A percentile compares a stretch with the other conserved stretches of the same genome.
Conservation (phyloP, 371 early-diverging fungal genomes). For the Catenaria anguillulae region DNA sequence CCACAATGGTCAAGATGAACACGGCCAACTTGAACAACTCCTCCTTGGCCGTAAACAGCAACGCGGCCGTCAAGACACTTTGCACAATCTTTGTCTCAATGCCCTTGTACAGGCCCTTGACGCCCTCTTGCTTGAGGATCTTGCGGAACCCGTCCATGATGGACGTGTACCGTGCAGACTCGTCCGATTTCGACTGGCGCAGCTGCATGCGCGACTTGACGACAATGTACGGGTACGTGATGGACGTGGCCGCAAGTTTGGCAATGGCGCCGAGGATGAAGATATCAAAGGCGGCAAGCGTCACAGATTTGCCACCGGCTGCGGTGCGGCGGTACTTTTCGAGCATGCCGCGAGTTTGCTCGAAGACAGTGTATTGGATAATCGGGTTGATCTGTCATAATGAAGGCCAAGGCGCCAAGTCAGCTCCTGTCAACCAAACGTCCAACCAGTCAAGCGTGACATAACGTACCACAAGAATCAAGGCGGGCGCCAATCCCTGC, state of each 20-base stretch:
- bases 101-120: constrained; percentile 71
- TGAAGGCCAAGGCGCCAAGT: too few species aligned
- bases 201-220: constrained; percentile 94
- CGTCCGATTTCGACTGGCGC: constrained; percentile 48
- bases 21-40: constrained; percentile 43
- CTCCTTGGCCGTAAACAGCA: constrained; percentile 85
- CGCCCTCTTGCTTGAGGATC: constrained; percentile 73
- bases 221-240: constrained; percentile 88
- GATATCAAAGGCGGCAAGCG: constrained; percentile 65
- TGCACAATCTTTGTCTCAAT: constrained; percentile 82
- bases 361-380: constrained; percentile 94
- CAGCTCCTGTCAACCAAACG: too few species aligned
- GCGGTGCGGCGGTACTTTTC: constrained; percentile 23
- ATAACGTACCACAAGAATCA: constrained; percentile 62
- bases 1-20: neutral
- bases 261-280: constrained; percentile 86
- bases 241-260: constrained; percentile 82
- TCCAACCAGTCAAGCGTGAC: too few species aligned
- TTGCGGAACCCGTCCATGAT: constrained; percentile 75
- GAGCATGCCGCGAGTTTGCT: constrained; percentile 63
- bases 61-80: constrained; percentile 77
- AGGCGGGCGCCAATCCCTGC: constrained; percentile 76
- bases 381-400: constrained; percentile 67
- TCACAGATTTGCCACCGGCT: constrained; percentile 15
- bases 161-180: constrained; percentile 55